phyloP scores from a whole-genome alignment of 495 filamentous ascomycete genomes.

The Penicillium macrosclerotiorum region DNA sequence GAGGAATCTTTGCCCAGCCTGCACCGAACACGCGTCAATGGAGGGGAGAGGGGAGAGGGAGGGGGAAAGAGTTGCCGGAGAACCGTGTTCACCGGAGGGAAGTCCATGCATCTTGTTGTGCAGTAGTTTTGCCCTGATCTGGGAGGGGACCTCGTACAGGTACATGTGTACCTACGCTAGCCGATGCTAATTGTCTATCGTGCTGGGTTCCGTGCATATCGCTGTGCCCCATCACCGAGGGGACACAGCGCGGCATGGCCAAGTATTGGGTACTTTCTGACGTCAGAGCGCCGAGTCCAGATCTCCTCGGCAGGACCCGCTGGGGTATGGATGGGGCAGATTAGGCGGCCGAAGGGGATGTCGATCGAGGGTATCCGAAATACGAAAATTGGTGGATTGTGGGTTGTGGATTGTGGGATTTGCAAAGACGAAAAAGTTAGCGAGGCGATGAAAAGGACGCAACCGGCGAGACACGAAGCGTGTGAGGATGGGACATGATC shows the following conservation, averaged over 20 bases:
- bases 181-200: too few relatives aligned
- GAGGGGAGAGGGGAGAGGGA: background rate
- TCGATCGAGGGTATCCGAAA: background rate
- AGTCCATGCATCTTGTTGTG: too few relatives aligned
- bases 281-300: conserved; percentile 13
- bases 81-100: too few relatives aligned
- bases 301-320: conserved; percentile 3
- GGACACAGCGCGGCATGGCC: background rate
- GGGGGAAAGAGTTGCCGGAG: background rate
- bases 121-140: too few relatives aligned
- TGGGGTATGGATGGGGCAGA: background rate
- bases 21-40: background rate
- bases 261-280: conserved; percentile 4
- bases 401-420: background rate
- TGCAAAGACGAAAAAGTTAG: background rate
- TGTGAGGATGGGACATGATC: background rate
- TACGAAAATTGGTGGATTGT: background rate
- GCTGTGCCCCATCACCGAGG: background rate
- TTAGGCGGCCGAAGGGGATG: background rate
- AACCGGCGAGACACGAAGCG: background rate
- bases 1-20: background rate
- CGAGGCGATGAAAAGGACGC: background rate
- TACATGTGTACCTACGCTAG: too few relatives aligned
- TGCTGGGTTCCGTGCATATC: too few relatives aligned
- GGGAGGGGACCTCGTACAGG: too few relatives aligned